phyloP scores from a whole-genome alignment of 1,284 basidiomycete species.

The Malassezia caprae region DNA sequence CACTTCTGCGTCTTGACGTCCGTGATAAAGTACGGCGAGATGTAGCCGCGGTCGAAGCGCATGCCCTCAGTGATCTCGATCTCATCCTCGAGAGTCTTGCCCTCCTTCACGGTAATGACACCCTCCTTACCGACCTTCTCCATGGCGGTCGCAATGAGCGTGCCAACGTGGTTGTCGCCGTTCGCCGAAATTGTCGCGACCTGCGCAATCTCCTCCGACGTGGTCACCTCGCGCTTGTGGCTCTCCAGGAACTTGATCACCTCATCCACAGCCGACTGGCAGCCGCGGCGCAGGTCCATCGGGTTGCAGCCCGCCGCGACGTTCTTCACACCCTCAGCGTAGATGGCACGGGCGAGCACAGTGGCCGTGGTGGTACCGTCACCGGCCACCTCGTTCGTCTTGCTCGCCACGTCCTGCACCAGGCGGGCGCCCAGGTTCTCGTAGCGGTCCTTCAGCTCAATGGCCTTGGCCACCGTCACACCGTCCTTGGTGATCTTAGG shows the following conservation, averaged over 20 bases:
- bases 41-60: conserved; percentile 98
- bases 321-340: conserved; percentile 97
- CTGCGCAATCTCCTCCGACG: conserved; percentile 91
- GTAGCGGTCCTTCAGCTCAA: conserved; percentile 87
- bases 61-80: conserved; percentile 99
- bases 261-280: conserved; percentile 89
- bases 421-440: conserved; percentile 98
- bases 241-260: conserved; percentile 82
- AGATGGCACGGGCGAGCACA: conserved; percentile 91
- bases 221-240: conserved; percentile 89
- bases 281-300: conserved; percentile 93
- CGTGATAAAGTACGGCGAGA: conserved; percentile 97
- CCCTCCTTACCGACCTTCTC: conserved; percentile 99
- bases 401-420: conserved; percentile 86
- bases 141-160: conserved; percentile 97
- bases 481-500: conserved; percentile 98
- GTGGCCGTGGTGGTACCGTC: conserved; percentile 98
- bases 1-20: conserved; percentile 93
- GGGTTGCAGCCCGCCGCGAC: conserved; percentile 98
- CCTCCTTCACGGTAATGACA: conserved; percentile 98
- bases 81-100: conserved; percentile 88
- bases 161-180: conserved; percentile 84
- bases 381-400: conserved; percentile 94
- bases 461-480: conserved; percentile 93
- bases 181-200: conserved; percentile 98